Evolutionary conservation across 768 basidiomycete genomes (phyloP).

Genomic region (Mycena latifolia): DNA sequence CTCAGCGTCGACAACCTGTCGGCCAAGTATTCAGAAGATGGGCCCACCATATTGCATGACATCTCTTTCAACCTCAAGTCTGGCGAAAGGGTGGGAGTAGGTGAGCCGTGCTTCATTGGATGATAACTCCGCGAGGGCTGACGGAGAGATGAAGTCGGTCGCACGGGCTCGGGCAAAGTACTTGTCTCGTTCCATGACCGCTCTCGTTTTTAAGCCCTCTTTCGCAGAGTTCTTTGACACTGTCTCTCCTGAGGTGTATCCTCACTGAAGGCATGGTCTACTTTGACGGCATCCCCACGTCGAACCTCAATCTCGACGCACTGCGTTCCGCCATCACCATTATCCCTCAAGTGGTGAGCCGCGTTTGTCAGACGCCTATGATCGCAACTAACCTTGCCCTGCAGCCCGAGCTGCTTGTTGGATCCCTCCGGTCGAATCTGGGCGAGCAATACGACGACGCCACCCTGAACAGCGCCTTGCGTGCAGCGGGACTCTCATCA

Average conservation of each 20-base stretch:
- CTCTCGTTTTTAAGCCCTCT: not conserved
- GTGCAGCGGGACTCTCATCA: conserved; percentile 43
- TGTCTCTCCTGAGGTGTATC: conserved; percentile 57
- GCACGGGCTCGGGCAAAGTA: conserved; percentile 41
- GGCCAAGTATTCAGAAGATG: conserved; percentile 50
- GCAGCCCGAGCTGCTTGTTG: conserved; percentile 49
- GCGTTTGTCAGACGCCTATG: too few species aligned
- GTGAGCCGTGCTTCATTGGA: conserved; percentile 8
- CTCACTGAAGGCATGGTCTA: conserved; percentile 45
- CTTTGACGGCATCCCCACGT: conserved; percentile 57
- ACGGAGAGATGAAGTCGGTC: conserved; percentile 37
- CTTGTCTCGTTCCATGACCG: not conserved
- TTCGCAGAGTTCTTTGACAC: conserved; percentile 50
- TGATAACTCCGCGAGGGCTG: conserved; percentile 4
- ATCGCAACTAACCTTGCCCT: not conserved
- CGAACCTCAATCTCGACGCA: conserved; percentile 57
- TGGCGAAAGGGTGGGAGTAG: too few species aligned
- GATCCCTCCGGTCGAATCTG: conserved; percentile 55
- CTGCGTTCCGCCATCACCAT: conserved; percentile 61
- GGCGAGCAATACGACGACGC: conserved; percentile 57
- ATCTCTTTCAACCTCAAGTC: conserved; percentile 54
- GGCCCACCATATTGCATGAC: conserved; percentile 15
- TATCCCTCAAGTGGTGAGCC: conserved; percentile 45
- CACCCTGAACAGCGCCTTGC: conserved; percentile 45
- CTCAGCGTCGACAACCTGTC: conserved; percentile 56